Percentiles rank a stretch among this genome's conserved stretches.
Evolutionary conservation across 2,329 filamentous ascomycete species (phyloP).

Genomic region (Pseudopyricularia cyperi): DNA sequence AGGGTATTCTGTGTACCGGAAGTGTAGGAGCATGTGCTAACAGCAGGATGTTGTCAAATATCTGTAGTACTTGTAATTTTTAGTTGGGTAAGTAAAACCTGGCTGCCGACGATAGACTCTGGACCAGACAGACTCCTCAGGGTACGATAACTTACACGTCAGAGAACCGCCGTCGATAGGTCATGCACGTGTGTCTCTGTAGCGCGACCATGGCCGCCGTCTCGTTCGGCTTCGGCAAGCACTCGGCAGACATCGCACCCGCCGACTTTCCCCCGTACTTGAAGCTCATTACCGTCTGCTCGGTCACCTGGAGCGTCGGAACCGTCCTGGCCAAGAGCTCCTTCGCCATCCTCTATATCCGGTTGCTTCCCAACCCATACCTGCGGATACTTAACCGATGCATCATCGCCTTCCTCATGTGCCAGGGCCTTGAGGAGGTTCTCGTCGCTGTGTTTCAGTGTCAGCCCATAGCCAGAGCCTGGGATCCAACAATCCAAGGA

Average conservation of each 20-base stretch:
- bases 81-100: not conserved
- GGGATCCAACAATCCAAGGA: not conserved
- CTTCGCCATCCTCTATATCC: constrained; percentile 6
- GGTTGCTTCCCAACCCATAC: constrained; percentile 3
- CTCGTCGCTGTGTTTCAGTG: constrained; percentile 4
- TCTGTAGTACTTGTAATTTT: not conserved
- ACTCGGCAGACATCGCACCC: not conserved
- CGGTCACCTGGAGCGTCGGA: constrained; percentile 3
- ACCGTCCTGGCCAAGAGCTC: constrained; percentile 4
- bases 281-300: constrained; percentile 1
- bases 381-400: constrained; percentile 3
- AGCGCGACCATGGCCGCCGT: not conserved
- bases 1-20: no score
- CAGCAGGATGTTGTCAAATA: not conserved
- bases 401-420: constrained; percentile 2
- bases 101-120: not conserved
- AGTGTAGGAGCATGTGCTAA: not conserved
- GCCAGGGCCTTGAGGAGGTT: constrained; percentile 5
- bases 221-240: not conserved
- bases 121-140: not conserved
- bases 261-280: not conserved
- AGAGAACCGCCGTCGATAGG: not conserved
- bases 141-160: not conserved
- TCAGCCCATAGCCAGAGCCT: constrained; percentile 3
- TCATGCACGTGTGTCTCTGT: not conserved